Evolutionary conservation across 306 rosid species (phyloP), one percentile per base, ranked within the genome.

Genomic region (Dryas drummondii): DNA sequence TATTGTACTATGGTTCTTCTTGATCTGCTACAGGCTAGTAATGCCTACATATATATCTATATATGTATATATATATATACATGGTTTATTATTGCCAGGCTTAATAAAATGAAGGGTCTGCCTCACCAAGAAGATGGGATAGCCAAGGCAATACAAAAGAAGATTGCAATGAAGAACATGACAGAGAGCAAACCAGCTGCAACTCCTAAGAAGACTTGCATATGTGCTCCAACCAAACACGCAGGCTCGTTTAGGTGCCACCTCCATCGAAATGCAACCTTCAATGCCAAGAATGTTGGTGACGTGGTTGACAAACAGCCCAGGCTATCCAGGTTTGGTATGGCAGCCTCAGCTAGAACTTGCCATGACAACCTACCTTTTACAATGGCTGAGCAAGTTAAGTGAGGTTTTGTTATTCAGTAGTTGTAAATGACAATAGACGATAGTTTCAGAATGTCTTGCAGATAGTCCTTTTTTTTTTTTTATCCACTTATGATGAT

Each of bases 141-240:
- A 1, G 50, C 57, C 50, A 46, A 51, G 50, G 68, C 41, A 17
- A 14, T 37, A 15, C 10, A 37, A 63, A 70, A 70, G 72, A 64
- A 52, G 32, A 42, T 44, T 22, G 56, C 8, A 26, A 64, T 44
- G 14, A 61, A 42, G 66, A 51, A 45, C 5, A 27, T 16, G 48
- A 37, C 5, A 1, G 61, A n/a, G 51, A 37, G 19, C 6, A 52
- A 69, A 69, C 73, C 61, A 26, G 60, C 60, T 47, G 32, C 50
- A 5, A 45, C 7, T 16, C 32, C 37, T 22, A 57, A 74, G 5
- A 80, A 64, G 63, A 56, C 70, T 40, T 80, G 84, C 68, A 69
- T 80, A 26, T 80, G 84, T 62, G 51, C 84, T 17, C 84, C 84
- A 19, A 80, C 80, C 46, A 75, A 48, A 9, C 80, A 80, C 10